Base-by-base conservation (phyloP, 106 monocot species). In the Platanthera guangdongensis region DNA sequence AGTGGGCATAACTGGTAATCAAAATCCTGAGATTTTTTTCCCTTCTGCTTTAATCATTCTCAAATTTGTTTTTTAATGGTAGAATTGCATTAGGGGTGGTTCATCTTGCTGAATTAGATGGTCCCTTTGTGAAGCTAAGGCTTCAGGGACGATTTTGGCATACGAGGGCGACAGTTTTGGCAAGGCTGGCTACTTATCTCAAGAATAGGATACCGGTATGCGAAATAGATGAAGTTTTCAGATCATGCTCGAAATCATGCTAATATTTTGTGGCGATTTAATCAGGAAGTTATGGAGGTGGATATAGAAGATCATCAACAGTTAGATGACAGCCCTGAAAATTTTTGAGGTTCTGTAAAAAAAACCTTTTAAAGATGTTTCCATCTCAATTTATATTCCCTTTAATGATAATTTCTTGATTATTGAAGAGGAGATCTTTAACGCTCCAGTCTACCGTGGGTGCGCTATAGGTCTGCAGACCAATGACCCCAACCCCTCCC, bases 301-400 rank as follows among this genome's bases (percentile, higher is more conserved):
- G 97, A 91, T 8, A 90, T 97, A 75, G 97, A 94, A 79, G 91
- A 97, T 74, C 91, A 94, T 81, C 89, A 92, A 63, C 97, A 97
- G 71, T 67, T 97, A 13, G 92, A 95, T 84, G 95, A 95, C 51
- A 93, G 95, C 72, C 90, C 95, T 4, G 95, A 77, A 46, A 92
- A 85, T 60, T 95, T 95, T 74, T 95, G 81, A 93, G 85, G 77
- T 79, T 71, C 45, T 48, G n/a, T 30, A 9, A 25, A 12, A 59
- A 18, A 18, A n/a, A 21, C 39, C 3, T 39, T 39, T 39, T 60
- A 21, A 2, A 21, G 59, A 60, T 60, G 18, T 19, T 19, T 60
- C 59, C 18, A 60, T 18, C 59, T 60, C 9, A 60, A 39, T 39
- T 9, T 21, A 7, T 59, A 60, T 60, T 6, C 59, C 21, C 0